Base-by-base conservation (phyloP, 2,329 filamentous ascomycete species). In the Neonectria ditissima region DNA sequence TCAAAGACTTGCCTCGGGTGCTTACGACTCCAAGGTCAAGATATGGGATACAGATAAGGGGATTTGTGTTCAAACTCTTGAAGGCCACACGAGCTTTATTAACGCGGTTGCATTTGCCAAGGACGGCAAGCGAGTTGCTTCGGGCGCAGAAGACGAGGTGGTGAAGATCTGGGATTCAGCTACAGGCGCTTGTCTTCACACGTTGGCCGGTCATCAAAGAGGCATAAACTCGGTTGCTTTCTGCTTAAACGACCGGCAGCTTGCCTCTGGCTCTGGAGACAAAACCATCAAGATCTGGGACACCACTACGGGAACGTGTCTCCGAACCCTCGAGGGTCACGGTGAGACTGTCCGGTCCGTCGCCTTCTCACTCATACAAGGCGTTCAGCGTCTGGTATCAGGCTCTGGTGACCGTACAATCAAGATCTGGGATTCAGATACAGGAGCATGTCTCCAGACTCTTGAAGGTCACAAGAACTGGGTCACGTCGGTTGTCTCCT, bases 251-350 rank as follows among this genome's bases (percentile, higher is more conserved):
- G 54, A 41, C 5, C 34, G 52, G 26, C 56, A 26, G 16, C 43
- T 70, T 4, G 58, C 41, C 39, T 68, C 67, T 2, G 61, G 52
- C 2, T 66, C 63, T 8, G 2, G n/a, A 22, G 67, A 69, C 37
- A 20, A 51, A 2, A 66, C 62, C 1, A 28, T 69, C 18, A 66
- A 59, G 44, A 54, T 69, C 41, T 69, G 69, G 67, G 55, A 68
- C 51, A 18, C 48, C 7, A 34, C 54, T 10, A 59, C 57, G 3
- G 67, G 65, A 26, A 2, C 6, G 9, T 62, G 56, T 22, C 2
- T 34, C 10, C 45, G 57, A 24, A 63, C 52, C 2, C 51, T 69
- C 30, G 48, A 69, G 43, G 54, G 57, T 44, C 52, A 56, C 48
- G 16, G 22, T 16, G 43, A 41, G n/a, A 28, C 13, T 14, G 45